Base-by-base conservation (phyloP, 257 asterid genomes). In the Solanum sparsipilum region DNA sequence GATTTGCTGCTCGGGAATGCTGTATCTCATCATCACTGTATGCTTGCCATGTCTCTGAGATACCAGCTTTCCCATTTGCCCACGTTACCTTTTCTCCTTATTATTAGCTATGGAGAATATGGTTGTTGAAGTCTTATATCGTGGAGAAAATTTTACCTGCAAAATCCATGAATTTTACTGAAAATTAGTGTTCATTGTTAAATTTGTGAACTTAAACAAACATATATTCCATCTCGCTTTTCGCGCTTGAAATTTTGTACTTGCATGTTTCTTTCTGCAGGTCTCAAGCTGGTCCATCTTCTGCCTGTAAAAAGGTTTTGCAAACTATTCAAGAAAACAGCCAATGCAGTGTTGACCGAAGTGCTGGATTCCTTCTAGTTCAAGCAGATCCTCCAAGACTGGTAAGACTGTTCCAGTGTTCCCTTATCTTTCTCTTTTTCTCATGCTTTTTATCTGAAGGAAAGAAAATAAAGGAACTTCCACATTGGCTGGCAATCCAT, bases 1-100 rank as follows among this genome's bases (percentile, higher is more conserved):
- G 96, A 84, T 93, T 97, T 72, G 92, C 94, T 84, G 98, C 98
- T 71, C 95, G 98, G 60, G 98, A 95, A 85, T 97, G 98, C 93
- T 96, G 98, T 87, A 39, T 79, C 48, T 79, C 85, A 5, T 79
- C 85, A 44, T 48, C 85, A 25, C 38, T 79, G 85, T 79, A 29
- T 79, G 67, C 48, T 72, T 56, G 84, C 68, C 87, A 60, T 9
- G 83, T 84, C 76, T 31, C 9, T 1, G 41, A 21, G 15, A 39
- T 76, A 68, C 31, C 72, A 52, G 2, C 41, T 72, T 72, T 36
- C 52, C 83, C 46, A 10, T 36, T 74, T 35, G 31, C 36, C 79
- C 79, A 32, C 25, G 9, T 6, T 71, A 16, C 21, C 56, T 31
- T 71, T 68, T 31, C 78, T 31, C 48, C 46, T 44, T 10, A 20